Percentiles rank a stretch among this genome's conserved stretches.
phyloP scores from a whole-genome alignment of 768 basidiomycete genomes.

The Chiua virens region DNA sequence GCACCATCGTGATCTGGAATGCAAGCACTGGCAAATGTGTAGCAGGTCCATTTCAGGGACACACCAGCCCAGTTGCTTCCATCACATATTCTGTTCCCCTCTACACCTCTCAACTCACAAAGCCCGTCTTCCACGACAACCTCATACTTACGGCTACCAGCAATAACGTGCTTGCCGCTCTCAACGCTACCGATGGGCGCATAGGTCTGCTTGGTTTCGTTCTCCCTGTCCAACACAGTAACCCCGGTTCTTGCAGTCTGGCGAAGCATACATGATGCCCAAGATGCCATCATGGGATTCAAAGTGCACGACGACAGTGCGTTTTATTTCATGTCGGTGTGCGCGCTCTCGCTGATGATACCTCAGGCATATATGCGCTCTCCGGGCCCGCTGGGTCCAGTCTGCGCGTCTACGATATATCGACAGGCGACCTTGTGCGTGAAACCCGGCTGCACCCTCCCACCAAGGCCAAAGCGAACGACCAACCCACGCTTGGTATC shows the following conservation, averaged over 20 bases:
- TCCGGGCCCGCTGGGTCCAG: constrained; percentile 75
- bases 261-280: constrained; percentile 73
- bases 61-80: no score
- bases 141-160: constrained; percentile 65
- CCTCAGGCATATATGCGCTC: constrained; percentile 62
- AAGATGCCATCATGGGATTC: constrained; percentile 68
- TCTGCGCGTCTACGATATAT: constrained; percentile 64
- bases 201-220: constrained; percentile 49
- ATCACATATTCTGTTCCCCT: no score
- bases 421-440: constrained; percentile 61
- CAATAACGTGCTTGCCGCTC: constrained; percentile 76
- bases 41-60: no score
- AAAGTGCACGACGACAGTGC: constrained; percentile 57
- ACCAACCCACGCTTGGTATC: constrained; percentile 58
- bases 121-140: constrained; percentile 62
- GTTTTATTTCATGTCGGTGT: constrained; percentile 20
- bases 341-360: not conserved
- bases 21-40: no score
- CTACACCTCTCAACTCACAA: constrained; percentile 44
- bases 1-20: no score
- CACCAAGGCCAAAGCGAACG: constrained; percentile 41
- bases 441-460: constrained; percentile 63
- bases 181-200: constrained; percentile 66
- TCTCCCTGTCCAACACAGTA: constrained; percentile 1
- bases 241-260: constrained; percentile 50